Percentiles rank a stretch among this genome's conserved stretches.
Conservation (phyloP, 495 filamentous ascomycete species). For the Neurospora sp. region DNA sequence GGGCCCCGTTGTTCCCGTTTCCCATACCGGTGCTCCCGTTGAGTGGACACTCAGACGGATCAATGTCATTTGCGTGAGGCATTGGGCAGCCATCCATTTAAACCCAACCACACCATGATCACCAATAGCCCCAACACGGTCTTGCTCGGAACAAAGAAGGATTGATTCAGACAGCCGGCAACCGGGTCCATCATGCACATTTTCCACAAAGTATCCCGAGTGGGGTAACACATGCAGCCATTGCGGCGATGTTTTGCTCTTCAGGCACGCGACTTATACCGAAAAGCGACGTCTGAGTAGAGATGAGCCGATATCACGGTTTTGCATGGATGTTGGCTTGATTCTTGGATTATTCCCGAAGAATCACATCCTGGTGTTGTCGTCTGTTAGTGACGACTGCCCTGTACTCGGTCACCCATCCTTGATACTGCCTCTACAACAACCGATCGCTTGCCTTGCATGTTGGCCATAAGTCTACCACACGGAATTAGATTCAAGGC, state of each 20-base stretch:
- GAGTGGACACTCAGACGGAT: neutral
- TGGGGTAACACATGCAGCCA: neutral
- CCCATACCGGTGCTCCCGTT: neutral
- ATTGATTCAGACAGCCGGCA: neutral
- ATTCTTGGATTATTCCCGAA: neutral
- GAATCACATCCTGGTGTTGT: neutral
- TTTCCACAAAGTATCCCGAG: neutral
- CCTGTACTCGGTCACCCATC: neutral
- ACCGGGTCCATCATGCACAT: neutral
- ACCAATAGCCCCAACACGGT: neutral
- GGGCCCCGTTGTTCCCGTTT: neutral
- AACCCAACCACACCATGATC: neutral
- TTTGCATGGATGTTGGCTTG: neutral
- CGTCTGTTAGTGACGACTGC: neutral
- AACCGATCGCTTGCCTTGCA: neutral
- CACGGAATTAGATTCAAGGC: neutral
- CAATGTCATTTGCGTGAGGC: neutral
- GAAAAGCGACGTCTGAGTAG: neutral
- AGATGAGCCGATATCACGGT: neutral
- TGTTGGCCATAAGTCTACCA: neutral
- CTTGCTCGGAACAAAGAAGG: neutral
- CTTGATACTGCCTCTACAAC: no score
- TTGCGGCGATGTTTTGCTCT: neutral
- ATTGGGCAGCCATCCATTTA: neutral
- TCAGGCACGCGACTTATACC: neutral